Evolutionary conservation across 1,284 basidiomycete genomes (phyloP), one percentile per base, ranked within the genome.

Genomic region (Ustilago bromivora): DNA sequence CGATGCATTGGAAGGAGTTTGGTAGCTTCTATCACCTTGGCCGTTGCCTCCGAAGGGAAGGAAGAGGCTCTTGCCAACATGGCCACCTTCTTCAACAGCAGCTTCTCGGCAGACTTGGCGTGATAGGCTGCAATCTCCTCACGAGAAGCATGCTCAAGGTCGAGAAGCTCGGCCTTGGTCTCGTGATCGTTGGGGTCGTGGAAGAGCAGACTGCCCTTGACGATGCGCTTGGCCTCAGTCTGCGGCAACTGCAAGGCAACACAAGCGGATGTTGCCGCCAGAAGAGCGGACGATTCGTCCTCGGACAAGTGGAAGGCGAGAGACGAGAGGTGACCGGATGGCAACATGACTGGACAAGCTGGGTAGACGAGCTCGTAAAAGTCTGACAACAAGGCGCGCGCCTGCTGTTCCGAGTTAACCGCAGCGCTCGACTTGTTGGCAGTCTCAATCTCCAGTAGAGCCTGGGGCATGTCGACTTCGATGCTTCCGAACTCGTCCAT

Each of bases 311-410:
- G 78, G 59, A 83, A 83, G 10, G 81, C 80, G 15, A 82, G 57
- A 38, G 81, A 82, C 15, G 81, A 81, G 7, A 83, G 76, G 40
- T 78, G 79, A 11, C 71, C 78, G 3, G 81, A 79, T 4, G 80
- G 76, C 36, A 80, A 58, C 64, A 83, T 74, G 40, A 83, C 80
- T 10, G 81, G 80, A 31, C 76, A 76, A 4, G 75, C 73, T 2
- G 81, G 78, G 46, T 83, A 83, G 32, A 83, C 81, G 28, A 77
- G 72, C 73, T 83, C 76, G 61, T 79, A 83, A 51, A 73, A 83
- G 73, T 76, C 75, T 9, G 71, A 60, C 6, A 81, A 65, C 43
- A 79, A 54, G 10, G 70, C 67, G 28, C 77, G 68, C 11, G 77
- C 66, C 54, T 79, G 77, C 59, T 76, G 77, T 38, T 79, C 77